phyloP scores from a whole-genome alignment of 495 filamentous ascomycete genomes.

The Hypoxylon fragiforme region DNA sequence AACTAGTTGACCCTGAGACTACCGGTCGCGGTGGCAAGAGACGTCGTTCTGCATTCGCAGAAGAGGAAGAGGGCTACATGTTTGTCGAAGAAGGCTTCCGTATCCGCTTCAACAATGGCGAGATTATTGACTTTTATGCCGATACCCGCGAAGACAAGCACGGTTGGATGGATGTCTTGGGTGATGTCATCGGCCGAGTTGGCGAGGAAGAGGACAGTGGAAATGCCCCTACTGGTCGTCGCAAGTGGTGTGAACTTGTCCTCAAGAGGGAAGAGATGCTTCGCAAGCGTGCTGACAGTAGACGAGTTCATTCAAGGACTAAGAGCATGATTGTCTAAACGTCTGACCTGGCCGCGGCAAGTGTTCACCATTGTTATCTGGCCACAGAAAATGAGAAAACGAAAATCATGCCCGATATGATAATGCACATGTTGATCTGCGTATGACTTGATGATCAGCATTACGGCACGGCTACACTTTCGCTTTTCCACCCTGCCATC shows the following conservation, averaged over 20 bases:
- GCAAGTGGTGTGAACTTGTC: slow-evolving; percentile 85
- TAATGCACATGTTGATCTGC: slow-evolving; percentile 12
- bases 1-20: slow-evolving; percentile 78
- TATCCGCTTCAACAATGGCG: slow-evolving; percentile 95
- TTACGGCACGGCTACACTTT: neutral
- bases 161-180: slow-evolving; percentile 91
- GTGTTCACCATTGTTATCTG: slow-evolving; percentile 12
- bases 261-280: slow-evolving; percentile 61
- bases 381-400: slow-evolving; percentile 27
- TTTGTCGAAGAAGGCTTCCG: slow-evolving; percentile 99
- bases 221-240: slow-evolving; percentile 43
- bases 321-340: slow-evolving; percentile 57
- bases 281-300: slow-evolving; percentile 43
- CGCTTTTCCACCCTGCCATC: neutral
- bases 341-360: slow-evolving; percentile 35
- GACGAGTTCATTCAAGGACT: slow-evolving; percentile 53
- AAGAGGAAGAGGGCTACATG: slow-evolving; percentile 99
- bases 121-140: slow-evolving; percentile 98
- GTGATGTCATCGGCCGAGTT: slow-evolving; percentile 74
- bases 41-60: slow-evolving; percentile 91
- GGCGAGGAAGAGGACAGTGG: slow-evolving; percentile 40
- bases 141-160: slow-evolving; percentile 84
- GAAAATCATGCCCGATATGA: slow-evolving; percentile 25
- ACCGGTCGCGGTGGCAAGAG: slow-evolving; percentile 73
- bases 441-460: slow-evolving; percentile 21